Conservation (phyloP, 192 early-diverging fungal species). For the Entomortierella lignicola region DNA sequence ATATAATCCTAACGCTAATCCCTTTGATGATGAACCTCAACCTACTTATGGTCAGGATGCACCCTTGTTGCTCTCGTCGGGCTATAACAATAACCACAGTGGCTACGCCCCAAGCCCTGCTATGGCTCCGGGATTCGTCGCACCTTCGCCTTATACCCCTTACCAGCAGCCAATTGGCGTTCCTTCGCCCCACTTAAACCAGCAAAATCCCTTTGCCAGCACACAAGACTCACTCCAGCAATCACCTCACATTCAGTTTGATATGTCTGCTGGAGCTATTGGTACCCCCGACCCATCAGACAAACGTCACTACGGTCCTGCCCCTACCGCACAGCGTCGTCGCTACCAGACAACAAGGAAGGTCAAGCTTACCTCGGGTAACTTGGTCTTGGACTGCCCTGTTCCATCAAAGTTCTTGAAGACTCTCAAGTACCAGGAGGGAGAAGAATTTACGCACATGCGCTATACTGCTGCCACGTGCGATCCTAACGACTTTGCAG, state of each 20-base stretch:
- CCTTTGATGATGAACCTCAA: slow-evolving; percentile 49
- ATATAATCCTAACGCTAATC: slow-evolving; percentile 52
- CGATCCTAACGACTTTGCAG: slow-evolving; percentile 86
- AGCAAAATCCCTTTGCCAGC: slow-evolving; percentile 41
- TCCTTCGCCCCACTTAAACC: slow-evolving; percentile 30
- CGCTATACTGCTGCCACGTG: slow-evolving; percentile 94
- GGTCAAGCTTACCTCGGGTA: slow-evolving; percentile 75
- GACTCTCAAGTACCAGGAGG: slow-evolving; percentile 62
- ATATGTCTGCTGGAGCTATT: slow-evolving; percentile 20
- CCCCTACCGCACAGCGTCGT: slow-evolving; percentile 58
- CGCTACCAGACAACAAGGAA: slow-evolving; percentile 61
- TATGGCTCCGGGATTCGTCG: slow-evolving; percentile 30
- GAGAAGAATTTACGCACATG: slow-evolving; percentile 91
- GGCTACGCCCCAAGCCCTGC: slow-evolving; percentile 47
- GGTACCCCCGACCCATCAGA: slow-evolving; percentile 35
- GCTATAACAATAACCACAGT: slow-evolving; percentile 22
- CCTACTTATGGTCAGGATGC: slow-evolving; percentile 44
- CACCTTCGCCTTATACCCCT: slow-evolving; percentile 53
- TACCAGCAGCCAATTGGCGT: slow-evolving; percentile 37
- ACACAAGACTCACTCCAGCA: slow-evolving; percentile 28
- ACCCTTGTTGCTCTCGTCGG: slow-evolving; percentile 43
- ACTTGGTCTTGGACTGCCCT: slow-evolving; percentile 80
- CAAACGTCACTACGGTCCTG: slow-evolving; percentile 55
- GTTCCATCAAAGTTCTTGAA: slow-evolving; percentile 70
- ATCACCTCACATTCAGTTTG: slow-evolving; percentile 34